Evolutionary conservation across 2,329 filamentous ascomycete genomes (phyloP).

Genomic region (Paramyrothecium sp.): DNA sequence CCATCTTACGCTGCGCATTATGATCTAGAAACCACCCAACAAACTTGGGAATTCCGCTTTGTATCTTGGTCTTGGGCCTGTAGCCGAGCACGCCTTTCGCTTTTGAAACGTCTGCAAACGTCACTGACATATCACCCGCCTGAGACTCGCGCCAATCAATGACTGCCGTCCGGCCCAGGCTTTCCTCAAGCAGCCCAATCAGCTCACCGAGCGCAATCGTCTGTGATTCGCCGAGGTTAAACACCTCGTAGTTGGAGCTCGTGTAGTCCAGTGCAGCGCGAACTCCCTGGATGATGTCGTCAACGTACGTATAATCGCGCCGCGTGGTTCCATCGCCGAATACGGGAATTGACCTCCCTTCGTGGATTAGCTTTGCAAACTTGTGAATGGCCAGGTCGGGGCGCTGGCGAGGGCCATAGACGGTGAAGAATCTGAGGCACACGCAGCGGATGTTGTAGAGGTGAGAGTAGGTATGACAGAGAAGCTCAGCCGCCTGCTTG

Average conservation of each 20-base stretch:
- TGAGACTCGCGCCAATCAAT: constrained; percentile 14
- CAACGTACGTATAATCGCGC: constrained; percentile 21
- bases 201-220: constrained; percentile 16
- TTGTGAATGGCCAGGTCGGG: constrained; percentile 21
- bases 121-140: constrained; percentile 17
- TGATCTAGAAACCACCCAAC: constrained; percentile 15
- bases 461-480: constrained; percentile 20
- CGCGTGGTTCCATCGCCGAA: constrained; percentile 19
- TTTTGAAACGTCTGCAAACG: constrained; percentile 18
- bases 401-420: constrained; percentile 20
- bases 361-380: constrained; percentile 16
- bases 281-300: constrained; percentile 19
- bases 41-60: constrained; percentile 15
- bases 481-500: constrained; percentile 15
- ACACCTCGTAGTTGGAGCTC: constrained; percentile 13
- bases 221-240: constrained; percentile 21
- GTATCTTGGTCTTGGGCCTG: constrained; percentile 14
- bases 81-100: constrained; percentile 15
- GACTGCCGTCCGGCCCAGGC: constrained; percentile 14
- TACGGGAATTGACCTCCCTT: constrained; percentile 18
- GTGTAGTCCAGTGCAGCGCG: constrained; percentile 16
- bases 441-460: constrained; percentile 19
- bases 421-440: constrained; percentile 21
- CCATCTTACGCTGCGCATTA: neutral
- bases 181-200: constrained; percentile 15